Evolutionary conservation across 176 grass and related monocot genomes (phyloP), one percentile per base, ranked within the genome.

Genomic region (Musa beccarii): DNA sequence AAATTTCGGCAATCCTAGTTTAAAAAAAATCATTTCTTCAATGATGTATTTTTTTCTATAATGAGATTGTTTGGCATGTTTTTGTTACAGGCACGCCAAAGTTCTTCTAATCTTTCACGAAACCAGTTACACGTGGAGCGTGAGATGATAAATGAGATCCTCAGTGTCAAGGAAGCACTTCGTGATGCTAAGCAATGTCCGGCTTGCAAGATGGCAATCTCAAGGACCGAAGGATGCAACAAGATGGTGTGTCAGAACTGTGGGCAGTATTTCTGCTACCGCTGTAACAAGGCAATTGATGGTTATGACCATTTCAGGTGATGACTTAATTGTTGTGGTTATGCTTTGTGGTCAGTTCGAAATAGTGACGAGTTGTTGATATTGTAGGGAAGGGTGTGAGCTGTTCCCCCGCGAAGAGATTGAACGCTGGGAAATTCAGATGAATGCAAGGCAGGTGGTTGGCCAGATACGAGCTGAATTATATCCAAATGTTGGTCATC

Each of bases 231-330:
- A 81, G 92, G 92, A 80, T 95, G 92, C 85, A 95, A 95, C 78
- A 95, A 90, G 76, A 95, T 95, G 85, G 50, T 76, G 2, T 95
- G 92, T 59, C 6, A 52, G 34, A 95, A 95, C 43, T 95, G 92
- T 49, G 59, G 79, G 11, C 68, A 83, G 64, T 86, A 51, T 59
- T 95, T 95, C 62, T 95, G 92, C 81, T 95, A 95, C 74, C 85
- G 83, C 61, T 95, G 92, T 75, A 95, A 95, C 55, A 69, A 57
- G 64, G 68, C 68, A 22, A 95, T 95, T 83, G 81, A 78, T 63
- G 92, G 88, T 57, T 95, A 90, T 84, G 92, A 95, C 3, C 92
- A 95, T 95, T 90, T 95, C 76, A 86, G 69, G 92, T 86, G 54
- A 25, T 86, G 54, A 25, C 70, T 86, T 80, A 17, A 2, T 56